Percentiles rank a stretch among this genome's conserved stretches.
Evolutionary conservation across 2,329 filamentous ascomycete genomes (phyloP).

Genomic region (Aureobasidium sp.): DNA sequence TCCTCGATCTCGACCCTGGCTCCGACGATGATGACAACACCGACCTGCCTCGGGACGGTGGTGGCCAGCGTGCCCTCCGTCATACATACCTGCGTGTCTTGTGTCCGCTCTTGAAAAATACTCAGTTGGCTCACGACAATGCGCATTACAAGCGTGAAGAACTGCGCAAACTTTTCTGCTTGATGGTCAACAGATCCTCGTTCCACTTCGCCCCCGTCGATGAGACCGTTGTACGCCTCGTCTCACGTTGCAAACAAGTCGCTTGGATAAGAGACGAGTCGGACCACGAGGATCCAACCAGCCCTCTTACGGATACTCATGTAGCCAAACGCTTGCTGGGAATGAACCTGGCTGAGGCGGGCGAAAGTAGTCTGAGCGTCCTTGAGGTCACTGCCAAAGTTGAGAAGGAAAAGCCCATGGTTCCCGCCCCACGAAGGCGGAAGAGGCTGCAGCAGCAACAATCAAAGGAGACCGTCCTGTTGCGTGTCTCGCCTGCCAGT

Average conservation of each 20-base stretch:
- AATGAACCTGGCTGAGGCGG: slow-evolving; percentile 61
- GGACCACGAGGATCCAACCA: slow-evolving; percentile 20
- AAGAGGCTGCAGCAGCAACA: slow-evolving; percentile 27
- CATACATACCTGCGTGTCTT: slow-evolving; percentile 94
- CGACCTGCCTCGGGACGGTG: slow-evolving; percentile 16
- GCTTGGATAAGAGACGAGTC: slow-evolving; percentile 29
- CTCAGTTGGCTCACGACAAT: slow-evolving; percentile 68
- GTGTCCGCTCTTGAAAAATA: slow-evolving; percentile 83
- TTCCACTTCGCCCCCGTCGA: slow-evolving; percentile 74
- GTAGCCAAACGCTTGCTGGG: slow-evolving; percentile 53
- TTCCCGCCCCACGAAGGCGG: slow-evolving; percentile 66
- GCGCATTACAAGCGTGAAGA: slow-evolving; percentile 90
- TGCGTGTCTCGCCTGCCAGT: slow-evolving; percentile 14
- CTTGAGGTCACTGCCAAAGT: slow-evolving; percentile 60
- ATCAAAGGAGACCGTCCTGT: slow-evolving; percentile 14
- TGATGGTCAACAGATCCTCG: slow-evolving; percentile 44
- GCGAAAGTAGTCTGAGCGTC: slow-evolving; percentile 67
- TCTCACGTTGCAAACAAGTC: slow-evolving; percentile 55
- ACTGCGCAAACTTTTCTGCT: slow-evolving; percentile 63
- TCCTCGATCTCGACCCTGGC: slow-evolving; percentile 90
- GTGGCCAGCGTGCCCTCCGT: slow-evolving; percentile 48
- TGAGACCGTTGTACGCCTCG: slow-evolving; percentile 68
- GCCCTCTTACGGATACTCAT: slow-evolving; percentile 22
- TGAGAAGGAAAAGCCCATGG: slow-evolving; percentile 72
- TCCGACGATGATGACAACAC: slow-evolving; percentile 35